Conservation (phyloP, 139 green algal genomes). For the Ettlia oleoabundans region DNA sequence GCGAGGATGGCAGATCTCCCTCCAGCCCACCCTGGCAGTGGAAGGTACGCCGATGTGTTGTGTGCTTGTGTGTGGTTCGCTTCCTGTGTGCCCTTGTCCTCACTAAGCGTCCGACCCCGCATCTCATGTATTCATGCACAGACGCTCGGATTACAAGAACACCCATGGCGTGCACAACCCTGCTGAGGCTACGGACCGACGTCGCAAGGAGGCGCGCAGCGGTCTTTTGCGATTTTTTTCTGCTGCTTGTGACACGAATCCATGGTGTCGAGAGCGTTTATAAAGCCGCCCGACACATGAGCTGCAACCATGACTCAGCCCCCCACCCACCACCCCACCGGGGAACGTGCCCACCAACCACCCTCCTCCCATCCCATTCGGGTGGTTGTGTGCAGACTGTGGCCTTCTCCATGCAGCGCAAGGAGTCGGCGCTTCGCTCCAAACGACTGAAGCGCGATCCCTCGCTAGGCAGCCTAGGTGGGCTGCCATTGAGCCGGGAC, state of each 20-base stretch:
- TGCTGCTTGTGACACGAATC: not conserved
- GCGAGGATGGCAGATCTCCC: too few relatives aligned
- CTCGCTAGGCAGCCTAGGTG: slow-evolving; percentile 17
- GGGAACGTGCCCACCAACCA: too few relatives aligned
- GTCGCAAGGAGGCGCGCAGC: slow-evolving; percentile 13
- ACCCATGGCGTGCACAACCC: not conserved
- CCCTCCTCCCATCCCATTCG: not conserved
- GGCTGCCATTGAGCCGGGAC: not conserved
- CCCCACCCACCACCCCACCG: too few relatives aligned
- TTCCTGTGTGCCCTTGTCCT: too few relatives aligned
- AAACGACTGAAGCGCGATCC: slow-evolving; percentile 45
- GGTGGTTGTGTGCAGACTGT: slow-evolving; percentile 4
- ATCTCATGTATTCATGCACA: not conserved
- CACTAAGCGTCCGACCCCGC: too few relatives aligned
- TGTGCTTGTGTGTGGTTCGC: too few relatives aligned
- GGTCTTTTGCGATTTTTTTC: not conserved
- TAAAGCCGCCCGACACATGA: too few relatives aligned
- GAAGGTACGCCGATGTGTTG: too few relatives aligned
- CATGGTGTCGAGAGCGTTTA: not conserved
- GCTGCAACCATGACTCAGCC: too few relatives aligned
- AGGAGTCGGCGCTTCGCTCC: slow-evolving; percentile 20
- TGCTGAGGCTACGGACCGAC: not conserved
- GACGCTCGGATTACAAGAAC: not conserved
- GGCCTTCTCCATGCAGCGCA: slow-evolving; percentile 18
- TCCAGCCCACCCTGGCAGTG: too few relatives aligned